These are phyloP conservation scores for Melampsora abietis-canadensis DNA, from an alignment of 1,284 basidiomycete genomes.

Conservation along the genomic window DNA sequence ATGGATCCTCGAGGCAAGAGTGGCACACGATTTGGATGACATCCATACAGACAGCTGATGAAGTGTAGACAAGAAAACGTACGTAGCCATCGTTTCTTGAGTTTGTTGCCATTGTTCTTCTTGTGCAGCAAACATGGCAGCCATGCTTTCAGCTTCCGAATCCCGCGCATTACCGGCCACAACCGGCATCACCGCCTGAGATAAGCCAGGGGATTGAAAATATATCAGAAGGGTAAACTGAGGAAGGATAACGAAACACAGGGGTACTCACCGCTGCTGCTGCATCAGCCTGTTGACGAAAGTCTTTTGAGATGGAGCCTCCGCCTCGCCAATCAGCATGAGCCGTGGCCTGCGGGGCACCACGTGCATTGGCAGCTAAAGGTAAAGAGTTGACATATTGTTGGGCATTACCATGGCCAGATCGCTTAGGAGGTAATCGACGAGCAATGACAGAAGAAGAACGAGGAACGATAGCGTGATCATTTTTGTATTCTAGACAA, in stretches of 20 bases:
- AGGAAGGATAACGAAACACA: background rate
- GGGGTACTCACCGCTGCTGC: background rate
- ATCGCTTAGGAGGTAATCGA: constrained; percentile 75
- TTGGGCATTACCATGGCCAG: constrained; percentile 87
- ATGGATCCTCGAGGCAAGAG: no score
- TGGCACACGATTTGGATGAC: no score
- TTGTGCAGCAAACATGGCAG: constrained; percentile 90
- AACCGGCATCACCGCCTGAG: constrained; percentile 16
- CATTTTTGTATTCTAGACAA: constrained; percentile 79
- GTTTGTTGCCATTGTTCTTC: constrained; percentile 91
- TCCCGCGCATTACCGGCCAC: constrained; percentile 55
- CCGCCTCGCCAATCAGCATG: constrained; percentile 44
- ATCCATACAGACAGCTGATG: no score
- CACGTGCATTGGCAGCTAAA: constrained; percentile 24
- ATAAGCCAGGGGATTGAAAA: background rate
- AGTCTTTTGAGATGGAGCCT: constrained; percentile 56
- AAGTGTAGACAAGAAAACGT: constrained; percentile 58
- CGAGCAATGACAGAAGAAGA: constrained; percentile 92
- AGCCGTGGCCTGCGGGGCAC: constrained; percentile 28
- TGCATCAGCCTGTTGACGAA: constrained; percentile 46
- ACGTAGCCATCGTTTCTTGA: constrained; percentile 96
- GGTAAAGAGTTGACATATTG: constrained; percentile 70
- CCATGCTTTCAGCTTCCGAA: constrained; percentile 82
- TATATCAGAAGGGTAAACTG: background rate
- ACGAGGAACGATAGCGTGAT: constrained; percentile 82